Evolutionary conservation across 345 rosid species (phyloP).

Genomic region (Euphorbia pulcherrima): DNA sequence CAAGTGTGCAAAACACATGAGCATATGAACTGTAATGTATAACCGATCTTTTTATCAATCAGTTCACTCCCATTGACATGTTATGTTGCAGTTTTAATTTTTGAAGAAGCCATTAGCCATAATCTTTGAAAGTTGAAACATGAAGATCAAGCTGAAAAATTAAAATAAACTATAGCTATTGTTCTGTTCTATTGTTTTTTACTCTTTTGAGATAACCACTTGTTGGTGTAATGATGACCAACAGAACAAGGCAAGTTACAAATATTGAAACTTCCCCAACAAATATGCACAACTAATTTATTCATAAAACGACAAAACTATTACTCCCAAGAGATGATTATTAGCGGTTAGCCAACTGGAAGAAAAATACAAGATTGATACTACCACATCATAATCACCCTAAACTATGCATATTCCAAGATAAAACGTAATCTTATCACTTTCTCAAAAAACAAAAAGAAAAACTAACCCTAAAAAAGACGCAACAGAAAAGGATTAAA

Average conservation of each 20-base stretch:
- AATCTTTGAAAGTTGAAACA: neutral
- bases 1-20: neutral
- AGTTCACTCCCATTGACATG: neutral
- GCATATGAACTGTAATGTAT: neutral
- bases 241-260: neutral
- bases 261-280: neutral
- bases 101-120: neutral
- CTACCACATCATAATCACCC: slow-evolving; percentile 21
- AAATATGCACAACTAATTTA: slow-evolving; percentile 4
- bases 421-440: neutral
- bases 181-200: neutral
- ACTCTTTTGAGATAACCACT: neutral
- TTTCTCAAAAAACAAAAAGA: neutral
- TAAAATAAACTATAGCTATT: neutral
- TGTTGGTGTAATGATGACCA: too few relatives aligned
- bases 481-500: neutral
- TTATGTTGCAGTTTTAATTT: neutral
- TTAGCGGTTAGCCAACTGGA: slow-evolving; percentile 4
- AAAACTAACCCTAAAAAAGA: neutral
- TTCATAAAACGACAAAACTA: slow-evolving; percentile 26
- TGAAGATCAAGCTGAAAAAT: neutral
- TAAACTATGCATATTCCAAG: neutral
- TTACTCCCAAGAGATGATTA: slow-evolving; percentile 19
- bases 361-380: slow-evolving; percentile 28
- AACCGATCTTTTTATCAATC: neutral